Conservation (phyloP, 129 eudicot species). For the Apium graveolens region DNA sequence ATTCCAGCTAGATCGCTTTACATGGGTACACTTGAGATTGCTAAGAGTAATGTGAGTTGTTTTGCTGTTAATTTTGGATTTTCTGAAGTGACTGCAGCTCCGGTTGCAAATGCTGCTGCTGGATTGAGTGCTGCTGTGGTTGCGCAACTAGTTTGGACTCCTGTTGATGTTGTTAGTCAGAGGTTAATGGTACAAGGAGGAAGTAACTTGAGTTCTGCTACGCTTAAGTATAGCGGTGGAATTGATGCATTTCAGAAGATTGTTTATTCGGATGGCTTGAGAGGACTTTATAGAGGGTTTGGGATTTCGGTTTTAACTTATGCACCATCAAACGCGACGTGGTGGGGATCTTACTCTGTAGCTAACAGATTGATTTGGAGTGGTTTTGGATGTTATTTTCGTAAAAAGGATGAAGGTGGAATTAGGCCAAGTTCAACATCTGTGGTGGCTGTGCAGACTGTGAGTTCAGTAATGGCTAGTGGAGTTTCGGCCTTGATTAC, state of each 20-base stretch:
- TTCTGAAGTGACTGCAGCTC: slow-evolving; percentile 54
- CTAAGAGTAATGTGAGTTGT: slow-evolving; percentile 72
- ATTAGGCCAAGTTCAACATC: slow-evolving; percentile 48
- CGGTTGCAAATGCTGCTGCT: slow-evolving; percentile 72
- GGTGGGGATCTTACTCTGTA: slow-evolving; percentile 84
- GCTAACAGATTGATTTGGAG: slow-evolving; percentile 61
- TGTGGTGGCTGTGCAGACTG: slow-evolving; percentile 64
- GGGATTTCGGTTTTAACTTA: slow-evolving; percentile 77
- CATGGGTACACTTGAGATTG: slow-evolving; percentile 82
- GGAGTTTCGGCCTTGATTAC: slow-evolving; percentile 84
- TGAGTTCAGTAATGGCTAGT: slow-evolving; percentile 79
- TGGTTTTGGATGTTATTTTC: slow-evolving; percentile 36
- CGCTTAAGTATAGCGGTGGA: slow-evolving; percentile 51
- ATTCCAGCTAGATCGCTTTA: slow-evolving; percentile 80
- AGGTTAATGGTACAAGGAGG: slow-evolving; percentile 79
- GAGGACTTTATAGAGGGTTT: slow-evolving; percentile 77
- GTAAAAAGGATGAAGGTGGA: slow-evolving; percentile 43
- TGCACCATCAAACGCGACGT: slow-evolving; percentile 85
- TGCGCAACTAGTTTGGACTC: slow-evolving; percentile 90
- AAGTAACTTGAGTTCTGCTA: slow-evolving; percentile 13
- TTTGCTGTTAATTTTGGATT: slow-evolving; percentile 50
- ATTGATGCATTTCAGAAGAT: slow-evolving; percentile 73
- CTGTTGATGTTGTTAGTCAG: slow-evolving; percentile 90
- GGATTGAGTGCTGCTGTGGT: slow-evolving; percentile 81
- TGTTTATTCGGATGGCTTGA: slow-evolving; percentile 46